A percentile compares a stretch with the other conserved stretches of the same genome.
Evolutionary conservation across 129 eudicot genomes (phyloP).

Genomic region (Tagetes patula): DNA sequence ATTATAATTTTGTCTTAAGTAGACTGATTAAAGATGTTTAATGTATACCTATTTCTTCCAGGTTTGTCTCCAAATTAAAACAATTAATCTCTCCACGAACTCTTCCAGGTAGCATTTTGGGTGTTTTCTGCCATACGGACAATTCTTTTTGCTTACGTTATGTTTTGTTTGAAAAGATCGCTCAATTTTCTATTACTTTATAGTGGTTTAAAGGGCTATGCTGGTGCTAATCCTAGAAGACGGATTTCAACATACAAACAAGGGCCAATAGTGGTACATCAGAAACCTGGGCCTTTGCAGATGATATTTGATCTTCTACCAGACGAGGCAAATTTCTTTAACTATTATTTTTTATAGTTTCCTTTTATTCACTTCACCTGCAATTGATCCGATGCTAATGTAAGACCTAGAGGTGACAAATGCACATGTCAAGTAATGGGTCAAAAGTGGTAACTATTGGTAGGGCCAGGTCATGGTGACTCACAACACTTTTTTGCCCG

Average conservation of each 20-base stretch:
- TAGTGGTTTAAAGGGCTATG: constrained; percentile 76
- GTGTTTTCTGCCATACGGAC: constrained; percentile 18
- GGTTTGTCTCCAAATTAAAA: constrained; percentile 85
- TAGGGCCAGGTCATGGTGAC: background rate
- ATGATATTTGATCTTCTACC: constrained; percentile 79
- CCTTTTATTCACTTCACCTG: background rate
- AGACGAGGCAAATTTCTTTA: constrained; percentile 67
- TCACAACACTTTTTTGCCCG: background rate
- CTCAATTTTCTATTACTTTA: constrained; percentile 5
- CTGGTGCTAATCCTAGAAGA: constrained; percentile 72
- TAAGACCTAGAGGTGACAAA: background rate
- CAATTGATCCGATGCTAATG: constrained; percentile 12
- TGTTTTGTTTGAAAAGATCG: constrained; percentile 6
- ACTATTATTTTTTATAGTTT: constrained; percentile 2
- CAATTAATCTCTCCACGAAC: constrained; percentile 49
- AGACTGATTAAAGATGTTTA: constrained; percentile 8
- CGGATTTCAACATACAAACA: constrained; percentile 49
- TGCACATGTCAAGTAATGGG: background rate
- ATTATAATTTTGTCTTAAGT: background rate
- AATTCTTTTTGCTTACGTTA: background rate
- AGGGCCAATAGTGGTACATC: constrained; percentile 85
- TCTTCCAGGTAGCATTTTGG: constrained; percentile 56
- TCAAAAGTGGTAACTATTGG: background rate
- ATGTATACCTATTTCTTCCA: constrained; percentile 33
- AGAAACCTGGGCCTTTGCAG: constrained; percentile 94